A percentile compares a stretch with the other conserved stretches of the same genome.
Evolutionary conservation across 768 basidiomycete genomes (phyloP).

Genomic region (Russula brevipes): DNA sequence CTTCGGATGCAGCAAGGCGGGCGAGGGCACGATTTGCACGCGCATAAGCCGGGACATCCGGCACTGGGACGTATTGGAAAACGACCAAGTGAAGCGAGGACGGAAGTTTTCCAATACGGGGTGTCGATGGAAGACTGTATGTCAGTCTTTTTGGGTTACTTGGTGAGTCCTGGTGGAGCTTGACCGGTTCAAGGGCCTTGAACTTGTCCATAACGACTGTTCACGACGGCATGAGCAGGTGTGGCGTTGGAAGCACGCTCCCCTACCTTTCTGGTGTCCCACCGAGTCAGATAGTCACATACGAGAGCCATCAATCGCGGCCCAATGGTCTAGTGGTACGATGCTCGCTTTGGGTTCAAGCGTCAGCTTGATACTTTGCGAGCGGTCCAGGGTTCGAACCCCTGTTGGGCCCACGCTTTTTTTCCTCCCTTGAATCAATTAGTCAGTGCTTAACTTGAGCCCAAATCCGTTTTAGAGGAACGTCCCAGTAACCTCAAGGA

Average conservation of each 20-base stretch:
- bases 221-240: not conserved
- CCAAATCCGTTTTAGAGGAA: too few species aligned
- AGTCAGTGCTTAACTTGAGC: too few species aligned
- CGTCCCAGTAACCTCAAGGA: too few species aligned
- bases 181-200: constrained; percentile 68
- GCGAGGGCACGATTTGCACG: constrained; percentile 60
- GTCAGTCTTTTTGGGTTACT: not conserved
- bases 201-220: constrained; percentile 73
- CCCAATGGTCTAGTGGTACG: constrained; percentile 46
- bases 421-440: not conserved
- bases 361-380: constrained; percentile 31
- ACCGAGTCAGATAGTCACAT: constrained; percentile 4
- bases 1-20: constrained; percentile 61
- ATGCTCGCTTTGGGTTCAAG: constrained; percentile 45
- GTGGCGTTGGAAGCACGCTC: not conserved
- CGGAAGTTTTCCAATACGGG: constrained; percentile 72
- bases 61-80: constrained; percentile 66
- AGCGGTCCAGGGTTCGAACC: constrained; percentile 50
- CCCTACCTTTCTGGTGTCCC: constrained; percentile 9
- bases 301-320: constrained; percentile 22
- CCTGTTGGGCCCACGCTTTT: constrained; percentile 37
- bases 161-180: constrained; percentile 31
- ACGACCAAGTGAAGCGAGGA: constrained; percentile 70
- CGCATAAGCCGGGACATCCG: constrained; percentile 75
- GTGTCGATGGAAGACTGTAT: constrained; percentile 18